Evolutionary conservation across 768 basidiomycete species (phyloP).

Genomic region (Gloeostereum incarnatum): DNA sequence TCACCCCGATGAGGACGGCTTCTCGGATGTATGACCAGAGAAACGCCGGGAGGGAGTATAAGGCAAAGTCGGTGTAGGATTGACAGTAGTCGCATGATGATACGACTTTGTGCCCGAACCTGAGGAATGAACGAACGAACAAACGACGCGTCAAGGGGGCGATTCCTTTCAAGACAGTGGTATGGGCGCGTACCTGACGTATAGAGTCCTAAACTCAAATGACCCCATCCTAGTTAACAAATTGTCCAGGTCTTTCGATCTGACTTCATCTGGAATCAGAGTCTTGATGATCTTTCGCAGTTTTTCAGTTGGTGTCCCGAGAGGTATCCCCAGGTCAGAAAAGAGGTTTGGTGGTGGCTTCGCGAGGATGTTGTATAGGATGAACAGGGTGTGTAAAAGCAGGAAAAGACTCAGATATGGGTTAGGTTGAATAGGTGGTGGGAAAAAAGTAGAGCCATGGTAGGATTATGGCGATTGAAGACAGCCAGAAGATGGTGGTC

Average conservation of each 20-base stretch:
- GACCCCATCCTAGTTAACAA: constrained; percentile 47
- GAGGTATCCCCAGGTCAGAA: constrained; percentile 38
- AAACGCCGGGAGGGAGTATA: constrained; percentile 46
- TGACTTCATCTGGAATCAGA: constrained; percentile 26
- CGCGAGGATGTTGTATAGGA: constrained; percentile 34
- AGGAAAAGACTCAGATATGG: constrained; percentile 27
- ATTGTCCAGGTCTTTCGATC: constrained; percentile 39
- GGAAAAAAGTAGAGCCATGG: too few species aligned
- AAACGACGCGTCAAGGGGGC: neutral
- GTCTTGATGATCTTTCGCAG: constrained; percentile 38
- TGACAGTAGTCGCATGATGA: constrained; percentile 60
- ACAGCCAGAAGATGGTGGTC: too few species aligned
- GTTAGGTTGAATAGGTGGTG: too few species aligned
- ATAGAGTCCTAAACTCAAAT: constrained; percentile 47
- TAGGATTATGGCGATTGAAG: too few species aligned
- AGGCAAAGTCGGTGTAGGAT: constrained; percentile 47
- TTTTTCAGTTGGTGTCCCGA: constrained; percentile 42
- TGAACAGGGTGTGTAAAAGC: constrained; percentile 40
- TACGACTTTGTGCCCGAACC: constrained; percentile 62
- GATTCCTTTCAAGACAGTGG: neutral
- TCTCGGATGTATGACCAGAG: constrained; percentile 54
- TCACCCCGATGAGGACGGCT: constrained; percentile 40
- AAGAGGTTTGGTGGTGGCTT: constrained; percentile 57
- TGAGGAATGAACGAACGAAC: constrained; percentile 13
- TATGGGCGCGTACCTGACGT: constrained; percentile 38